Base-by-base conservation (phyloP, 2,329 filamentous ascomycete species). In the Thelonectria olida region DNA sequence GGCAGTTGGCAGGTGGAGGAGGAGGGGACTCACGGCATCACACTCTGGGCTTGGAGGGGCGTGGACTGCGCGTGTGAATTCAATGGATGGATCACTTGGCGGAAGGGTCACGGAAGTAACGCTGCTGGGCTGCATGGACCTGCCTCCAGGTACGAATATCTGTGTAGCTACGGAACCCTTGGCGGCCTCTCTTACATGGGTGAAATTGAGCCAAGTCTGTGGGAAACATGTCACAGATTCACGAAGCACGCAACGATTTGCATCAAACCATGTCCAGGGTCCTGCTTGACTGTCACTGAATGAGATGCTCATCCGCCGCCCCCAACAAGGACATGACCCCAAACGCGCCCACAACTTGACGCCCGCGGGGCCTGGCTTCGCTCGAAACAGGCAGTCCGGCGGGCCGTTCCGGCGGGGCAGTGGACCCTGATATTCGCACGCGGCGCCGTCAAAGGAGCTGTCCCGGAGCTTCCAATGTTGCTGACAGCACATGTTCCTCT, bases 341-440 rank as follows among this genome's bases (percentile, higher is more conserved):
- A 23, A 53, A 47, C 31, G 44, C 23, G 38, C 42, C 41, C 19
- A 25, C 19, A 45, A 45, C 12, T 17, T 22, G 7, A 45, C 22
- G 22, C 22, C 42, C 23, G 22, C 22, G 34, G 41, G 53, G 25
- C 28, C 28, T 28, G 25, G 27, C 31, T 27, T 19, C 13, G 20
- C 53, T 25, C 57, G 25, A 55, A 61, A 61, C 58, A 51, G 56
- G 54, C n/a, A 39, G 31, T 5, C 42, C 55, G 64, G 66, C 68
- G 68, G 67, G 60, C 68, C 68, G 68, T 67, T 64, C 68, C 68
- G 66, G 64, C 62, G 64, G 67, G 58, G 58, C 64, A 17, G 58
- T 55, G 58, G 58, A 52, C 39, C 52, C 44, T n/a, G 34, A 38
- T 28, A 10, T 15, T 20, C 9, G 27, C 34, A 10, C 7, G 22